phyloP scores from a whole-genome alignment of 208 protist genomes.

The Leishmania turanica region DNA sequence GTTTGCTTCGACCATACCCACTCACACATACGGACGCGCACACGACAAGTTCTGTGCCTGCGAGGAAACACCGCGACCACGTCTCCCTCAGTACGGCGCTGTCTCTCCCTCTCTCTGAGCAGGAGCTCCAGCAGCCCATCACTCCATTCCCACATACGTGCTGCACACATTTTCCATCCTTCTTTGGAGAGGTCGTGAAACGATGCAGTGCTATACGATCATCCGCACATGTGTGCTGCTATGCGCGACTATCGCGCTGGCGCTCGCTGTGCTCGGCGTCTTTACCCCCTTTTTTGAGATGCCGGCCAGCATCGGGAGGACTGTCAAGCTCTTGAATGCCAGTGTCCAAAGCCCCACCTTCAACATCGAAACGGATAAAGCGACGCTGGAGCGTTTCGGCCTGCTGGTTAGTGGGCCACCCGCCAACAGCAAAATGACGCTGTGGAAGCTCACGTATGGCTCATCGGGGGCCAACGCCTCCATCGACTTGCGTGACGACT shows the following conservation, averaged over 20 bases:
- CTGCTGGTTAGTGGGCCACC: conserved; percentile 13
- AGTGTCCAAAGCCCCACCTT: conserved; percentile 7
- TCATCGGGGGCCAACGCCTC: not conserved
- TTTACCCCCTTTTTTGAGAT: conserved; percentile 26
- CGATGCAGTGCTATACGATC: conserved; percentile 15
- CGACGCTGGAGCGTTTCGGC: conserved; percentile 15
- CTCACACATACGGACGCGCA: not conserved
- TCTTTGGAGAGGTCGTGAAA: not conserved
- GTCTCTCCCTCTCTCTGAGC: not conserved
- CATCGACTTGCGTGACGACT: conserved; percentile 27
- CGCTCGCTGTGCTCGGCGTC: conserved; percentile 23
- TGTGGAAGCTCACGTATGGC: conserved; percentile 30
- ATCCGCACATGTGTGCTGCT: conserved; percentile 20
- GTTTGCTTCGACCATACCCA: not conserved
- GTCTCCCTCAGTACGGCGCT: not conserved
- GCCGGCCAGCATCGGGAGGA: not conserved
- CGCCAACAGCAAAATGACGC: conserved; percentile 30
- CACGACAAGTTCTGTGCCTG: too few species aligned
- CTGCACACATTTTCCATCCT: not conserved
- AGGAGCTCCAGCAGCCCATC: not conserved
- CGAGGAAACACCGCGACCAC: not conserved
- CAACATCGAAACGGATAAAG: conserved; percentile 1
- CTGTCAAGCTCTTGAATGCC: conserved; percentile 3
- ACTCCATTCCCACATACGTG: not conserved
- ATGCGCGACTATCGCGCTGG: conserved; percentile 15